Conservation (phyloP, 1,284 basidiomycete genomes). For the Rhodotorula sp. region DNA sequence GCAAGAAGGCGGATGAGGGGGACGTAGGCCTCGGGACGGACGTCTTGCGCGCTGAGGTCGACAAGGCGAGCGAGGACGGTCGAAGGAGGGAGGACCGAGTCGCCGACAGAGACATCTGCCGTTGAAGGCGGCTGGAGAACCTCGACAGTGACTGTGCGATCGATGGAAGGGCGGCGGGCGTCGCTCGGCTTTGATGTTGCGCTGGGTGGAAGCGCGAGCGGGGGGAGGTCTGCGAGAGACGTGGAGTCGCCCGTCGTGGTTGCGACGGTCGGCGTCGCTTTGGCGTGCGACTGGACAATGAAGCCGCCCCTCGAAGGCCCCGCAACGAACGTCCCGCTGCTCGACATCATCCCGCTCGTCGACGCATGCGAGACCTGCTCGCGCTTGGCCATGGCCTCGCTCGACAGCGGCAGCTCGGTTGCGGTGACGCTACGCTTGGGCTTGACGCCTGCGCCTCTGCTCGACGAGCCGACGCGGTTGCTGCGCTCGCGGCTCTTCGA, state of each 20-base stretch:
- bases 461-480: constrained; percentile 29
- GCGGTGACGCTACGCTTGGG: constrained; percentile 30
- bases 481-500: constrained; percentile 11
- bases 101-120: constrained; percentile 1
- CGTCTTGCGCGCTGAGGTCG: neutral
- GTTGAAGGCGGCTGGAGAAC: constrained; percentile 2
- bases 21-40: constrained; percentile 1
- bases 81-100: constrained; percentile 35
- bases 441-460: constrained; percentile 37
- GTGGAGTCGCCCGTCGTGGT: constrained; percentile 26
- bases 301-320: constrained; percentile 40
- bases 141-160: constrained; percentile 21
- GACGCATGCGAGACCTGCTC: neutral
- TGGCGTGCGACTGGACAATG: constrained; percentile 34
- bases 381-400: constrained; percentile 1
- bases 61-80: constrained; percentile 33
- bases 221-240: constrained; percentile 17
- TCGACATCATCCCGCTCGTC: neutral
- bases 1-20: constrained; percentile 31
- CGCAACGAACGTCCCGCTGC: constrained; percentile 5
- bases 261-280: constrained; percentile 37
- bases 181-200: neutral
- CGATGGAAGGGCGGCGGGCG: constrained; percentile 2
- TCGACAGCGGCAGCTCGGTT: constrained; percentile 8
- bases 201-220: constrained; percentile 3